These are phyloP conservation scores for Cyberlindnera meyerae DNA, from an alignment of 805 yeast genomes.

Conservation along the genomic window DNA sequence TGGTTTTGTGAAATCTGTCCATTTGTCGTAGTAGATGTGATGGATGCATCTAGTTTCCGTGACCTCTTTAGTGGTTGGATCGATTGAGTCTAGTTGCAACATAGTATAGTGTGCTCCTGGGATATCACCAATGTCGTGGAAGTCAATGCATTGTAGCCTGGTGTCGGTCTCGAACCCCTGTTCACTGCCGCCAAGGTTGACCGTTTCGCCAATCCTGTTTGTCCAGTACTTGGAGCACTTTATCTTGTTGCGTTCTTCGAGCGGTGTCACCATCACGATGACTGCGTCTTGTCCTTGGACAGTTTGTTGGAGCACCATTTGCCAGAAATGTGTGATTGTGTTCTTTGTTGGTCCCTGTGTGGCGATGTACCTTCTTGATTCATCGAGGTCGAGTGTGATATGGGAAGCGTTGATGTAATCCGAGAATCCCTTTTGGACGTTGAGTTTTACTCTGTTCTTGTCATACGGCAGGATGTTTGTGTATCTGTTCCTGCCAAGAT, in stretches of 20 bases:
- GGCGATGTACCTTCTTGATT: slow-evolving; percentile 48
- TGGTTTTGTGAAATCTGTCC: slow-evolving; percentile 82
- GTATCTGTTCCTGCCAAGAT: slow-evolving; percentile 48
- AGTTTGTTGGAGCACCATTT: slow-evolving; percentile 63
- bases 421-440: slow-evolving; percentile 18
- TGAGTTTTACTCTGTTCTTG: slow-evolving; percentile 45
- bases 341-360: slow-evolving; percentile 74
- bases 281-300: slow-evolving; percentile 54
- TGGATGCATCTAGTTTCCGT: slow-evolving; percentile 37
- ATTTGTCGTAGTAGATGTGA: slow-evolving; percentile 70
- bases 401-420: slow-evolving; percentile 25
- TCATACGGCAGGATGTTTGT: slow-evolving; percentile 64
- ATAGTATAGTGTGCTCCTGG: slow-evolving; percentile 17
- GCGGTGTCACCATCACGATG: slow-evolving; percentile 71
- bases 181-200: slow-evolving; percentile 6
- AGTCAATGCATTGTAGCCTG: slow-evolving; percentile 20
- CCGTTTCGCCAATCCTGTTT: slow-evolving; percentile 26
- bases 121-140: slow-evolving; percentile 1
- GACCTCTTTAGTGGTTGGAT: slow-evolving; percentile 29
- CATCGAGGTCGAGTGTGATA: slow-evolving; percentile 6
- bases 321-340: slow-evolving; percentile 88
- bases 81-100: slow-evolving; percentile 21
- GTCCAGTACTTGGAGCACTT: slow-evolving; percentile 87
- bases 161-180: slow-evolving; percentile 13
- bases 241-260: slow-evolving; percentile 60